These are phyloP conservation scores for Xylaria curta DNA, from an alignment of 495 filamentous ascomycete genomes.

Conservation along the genomic window DNA sequence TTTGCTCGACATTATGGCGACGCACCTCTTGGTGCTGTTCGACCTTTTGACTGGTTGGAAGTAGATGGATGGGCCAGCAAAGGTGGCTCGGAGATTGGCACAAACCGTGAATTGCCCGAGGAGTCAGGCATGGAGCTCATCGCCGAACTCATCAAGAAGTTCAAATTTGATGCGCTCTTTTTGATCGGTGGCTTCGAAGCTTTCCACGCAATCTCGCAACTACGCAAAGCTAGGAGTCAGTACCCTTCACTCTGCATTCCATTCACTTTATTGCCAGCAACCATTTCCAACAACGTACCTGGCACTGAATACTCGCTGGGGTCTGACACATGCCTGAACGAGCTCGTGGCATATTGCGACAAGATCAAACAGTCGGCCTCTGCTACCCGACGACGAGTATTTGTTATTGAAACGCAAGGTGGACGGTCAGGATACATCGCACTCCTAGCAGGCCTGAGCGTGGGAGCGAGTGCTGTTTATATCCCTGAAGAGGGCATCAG, in stretches of 20 bases:
- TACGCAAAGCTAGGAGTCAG: slow-evolving; percentile 77
- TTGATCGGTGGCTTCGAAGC: slow-evolving; percentile 97
- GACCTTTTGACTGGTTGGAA: slow-evolving; percentile 88
- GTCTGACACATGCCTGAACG: slow-evolving; percentile 96
- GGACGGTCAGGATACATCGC: slow-evolving; percentile 94
- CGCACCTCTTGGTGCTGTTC: slow-evolving; percentile 79
- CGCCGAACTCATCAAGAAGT: slow-evolving; percentile 83
- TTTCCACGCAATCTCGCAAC: slow-evolving; percentile 87
- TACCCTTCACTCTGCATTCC: slow-evolving; percentile 91
- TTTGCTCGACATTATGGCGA: slow-evolving; percentile 90
- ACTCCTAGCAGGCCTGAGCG: slow-evolving; percentile 83
- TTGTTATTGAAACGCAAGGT: slow-evolving; percentile 97
- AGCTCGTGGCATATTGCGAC: slow-evolving; percentile 95
- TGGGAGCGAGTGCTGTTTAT: slow-evolving; percentile 95
- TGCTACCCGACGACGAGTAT: slow-evolving; percentile 87
- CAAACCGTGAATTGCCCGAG: slow-evolving; percentile 88
- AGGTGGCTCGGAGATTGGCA: slow-evolving; percentile 97
- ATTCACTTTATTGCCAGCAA: slow-evolving; percentile 91
- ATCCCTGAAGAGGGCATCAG: slow-evolving; percentile 96
- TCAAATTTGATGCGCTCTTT: slow-evolving; percentile 89
- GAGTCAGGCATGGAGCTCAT: slow-evolving; percentile 83
- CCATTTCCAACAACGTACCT: slow-evolving; percentile 97
- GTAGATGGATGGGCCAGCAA: slow-evolving; percentile 94
- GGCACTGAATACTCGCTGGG: slow-evolving; percentile 97
- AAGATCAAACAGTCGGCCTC: slow-evolving; percentile 96